Evolutionary conservation across 2,329 filamentous ascomycete species (phyloP), one percentile per base, ranked within the genome.

Genomic region (Colletotrichum nymphaeae): DNA sequence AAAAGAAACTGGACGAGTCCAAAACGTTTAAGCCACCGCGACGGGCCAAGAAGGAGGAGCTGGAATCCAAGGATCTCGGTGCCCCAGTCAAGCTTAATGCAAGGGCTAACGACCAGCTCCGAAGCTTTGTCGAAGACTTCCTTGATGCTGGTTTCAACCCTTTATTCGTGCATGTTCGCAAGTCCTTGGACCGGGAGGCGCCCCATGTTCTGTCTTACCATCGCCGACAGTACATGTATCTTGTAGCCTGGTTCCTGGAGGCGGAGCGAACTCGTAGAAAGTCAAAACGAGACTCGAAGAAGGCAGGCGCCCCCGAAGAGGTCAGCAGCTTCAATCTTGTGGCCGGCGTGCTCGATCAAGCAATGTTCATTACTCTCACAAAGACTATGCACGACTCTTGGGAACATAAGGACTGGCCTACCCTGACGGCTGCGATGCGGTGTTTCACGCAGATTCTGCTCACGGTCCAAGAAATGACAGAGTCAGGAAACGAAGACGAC

Each of bases 91-190:
- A 91, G 42, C 87, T 99, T 16, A 94, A 93, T 22, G 83, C 90
- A 2, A 87, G 90, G 24, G 95, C 95, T n/a, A 92, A 90, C n/a
- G 89, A 90, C 55, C 92, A 95, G 75, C 87, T 99, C 9, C 91
- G 93, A 63, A 86, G 86, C 0, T 99, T 99, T 79, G 94, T 98
- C 0, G 93, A 96, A 77, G 95, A 98, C 58, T 98, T 99, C 77
- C 86, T 99, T 4, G 96, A 99, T 81, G 95, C 96, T 0, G 94
- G 95, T 0, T 99, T 99, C 85, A 99, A 98, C 79, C 95, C 95
- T 4, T 86, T 95, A 0, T 98, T 98, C 79, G 89, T 90, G 58
- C 94, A 97, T 78, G 85, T 98, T 14, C 92, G 97, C 65, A 96
- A 94, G 82, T 94, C 95, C 2, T 93, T 99, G 67, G 96, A 98